These are phyloP conservation scores for Boechera retrofracta DNA, from an alignment of 345 rosid species.

Conservation along the genomic window DNA sequence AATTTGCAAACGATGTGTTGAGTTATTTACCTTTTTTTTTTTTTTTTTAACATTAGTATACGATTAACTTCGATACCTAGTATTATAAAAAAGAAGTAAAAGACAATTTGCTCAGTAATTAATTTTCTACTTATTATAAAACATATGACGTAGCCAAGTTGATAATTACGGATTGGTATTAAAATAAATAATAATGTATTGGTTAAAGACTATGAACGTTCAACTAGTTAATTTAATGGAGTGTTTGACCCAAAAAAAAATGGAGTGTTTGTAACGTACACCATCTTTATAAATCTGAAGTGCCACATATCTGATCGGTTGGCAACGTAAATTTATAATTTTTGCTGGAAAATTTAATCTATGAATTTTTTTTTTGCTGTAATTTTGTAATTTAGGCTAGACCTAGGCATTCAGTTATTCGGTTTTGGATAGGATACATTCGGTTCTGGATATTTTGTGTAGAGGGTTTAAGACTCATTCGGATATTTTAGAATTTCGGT, in stretches of 20 bases:
- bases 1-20: background rate
- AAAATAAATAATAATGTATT: background rate
- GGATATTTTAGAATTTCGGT: too few relatives aligned
- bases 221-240: constrained; percentile 3
- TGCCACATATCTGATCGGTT: background rate
- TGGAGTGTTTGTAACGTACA: constrained; percentile 19
- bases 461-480: too few relatives aligned
- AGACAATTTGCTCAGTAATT: background rate
- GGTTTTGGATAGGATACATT: too few relatives aligned
- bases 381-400: too few relatives aligned
- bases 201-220: constrained; percentile 12
- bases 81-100: background rate
- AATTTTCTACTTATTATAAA: background rate
- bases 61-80: background rate
- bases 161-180: constrained; percentile 12
- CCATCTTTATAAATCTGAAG: constrained; percentile 10
- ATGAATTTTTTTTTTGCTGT: too few relatives aligned
- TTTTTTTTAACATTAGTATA: background rate
- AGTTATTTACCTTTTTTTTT: background rate
- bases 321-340: too few relatives aligned
- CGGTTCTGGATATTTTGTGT: too few relatives aligned
- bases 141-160: constrained; percentile 15
- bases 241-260: background rate
- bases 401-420: too few relatives aligned
- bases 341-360: too few relatives aligned